Percentiles rank a stretch among this genome's conserved stretches.
Conservation (phyloP, 2,329 filamentous ascomycete genomes). For the Fusarium oligoseptatum region DNA sequence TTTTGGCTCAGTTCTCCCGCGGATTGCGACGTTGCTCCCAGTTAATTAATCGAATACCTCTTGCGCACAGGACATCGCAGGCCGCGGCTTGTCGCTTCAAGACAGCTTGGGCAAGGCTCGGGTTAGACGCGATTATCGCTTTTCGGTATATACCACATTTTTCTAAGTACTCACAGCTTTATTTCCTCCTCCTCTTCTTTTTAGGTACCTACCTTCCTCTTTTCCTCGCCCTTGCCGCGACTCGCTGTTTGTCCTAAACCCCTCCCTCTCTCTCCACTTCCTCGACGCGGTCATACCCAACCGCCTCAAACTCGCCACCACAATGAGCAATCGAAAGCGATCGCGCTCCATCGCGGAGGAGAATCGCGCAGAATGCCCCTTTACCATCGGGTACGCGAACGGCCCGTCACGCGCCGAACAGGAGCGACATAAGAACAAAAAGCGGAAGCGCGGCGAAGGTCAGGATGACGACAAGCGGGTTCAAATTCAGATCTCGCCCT, state of each 20-base stretch:
- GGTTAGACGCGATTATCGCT: slow-evolving; percentile 41
- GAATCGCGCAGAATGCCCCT: slow-evolving; percentile 69
- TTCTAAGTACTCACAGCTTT: background rate
- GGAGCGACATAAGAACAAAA: slow-evolving; percentile 59
- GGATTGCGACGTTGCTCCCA: slow-evolving; percentile 47
- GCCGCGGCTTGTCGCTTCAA: slow-evolving; percentile 48
- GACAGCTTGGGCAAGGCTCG: slow-evolving; percentile 46
- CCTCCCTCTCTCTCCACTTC: slow-evolving; percentile 45
- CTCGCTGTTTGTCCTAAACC: slow-evolving; percentile 40
- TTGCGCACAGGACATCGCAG: slow-evolving; percentile 49
- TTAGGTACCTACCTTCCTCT: background rate
- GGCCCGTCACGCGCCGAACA: slow-evolving; percentile 48
- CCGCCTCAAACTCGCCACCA: slow-evolving; percentile 38
- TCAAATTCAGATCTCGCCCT: slow-evolving; percentile 66
- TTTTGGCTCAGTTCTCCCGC: slow-evolving; percentile 44
- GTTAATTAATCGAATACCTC: slow-evolving; percentile 42
- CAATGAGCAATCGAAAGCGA: slow-evolving; percentile 62
- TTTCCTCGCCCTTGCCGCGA: slow-evolving; percentile 28
- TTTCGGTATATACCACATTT: slow-evolving; percentile 7
- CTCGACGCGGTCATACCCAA: slow-evolving; percentile 44
- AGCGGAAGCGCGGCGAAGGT: slow-evolving; percentile 61
- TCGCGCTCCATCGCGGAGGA: slow-evolving; percentile 63
- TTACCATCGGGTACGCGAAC: slow-evolving; percentile 55
- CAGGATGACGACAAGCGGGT: slow-evolving; percentile 61
- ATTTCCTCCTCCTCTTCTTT: background rate